Conservation (phyloP, 2,329 filamentous ascomycete species). For the Sordariomycetes sp. region DNA sequence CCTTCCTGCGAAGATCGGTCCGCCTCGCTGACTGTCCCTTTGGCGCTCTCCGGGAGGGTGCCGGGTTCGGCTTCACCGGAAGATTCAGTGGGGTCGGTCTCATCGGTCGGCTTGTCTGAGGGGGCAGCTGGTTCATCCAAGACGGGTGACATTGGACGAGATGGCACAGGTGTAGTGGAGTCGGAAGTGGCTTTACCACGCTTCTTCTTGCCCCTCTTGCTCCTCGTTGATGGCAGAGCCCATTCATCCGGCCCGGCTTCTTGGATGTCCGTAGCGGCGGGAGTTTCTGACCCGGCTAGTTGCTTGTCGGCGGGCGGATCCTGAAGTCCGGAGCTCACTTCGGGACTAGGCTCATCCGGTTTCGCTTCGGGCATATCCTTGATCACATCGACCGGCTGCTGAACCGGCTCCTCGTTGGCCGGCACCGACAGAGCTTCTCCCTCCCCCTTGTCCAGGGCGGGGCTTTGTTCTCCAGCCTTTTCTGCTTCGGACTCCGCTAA, state of each 20-base stretch:
- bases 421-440: background rate
- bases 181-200: constrained; percentile 4
- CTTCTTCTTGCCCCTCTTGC: constrained; percentile 9
- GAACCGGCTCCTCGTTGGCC: background rate
- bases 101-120: background rate
- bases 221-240: background rate
- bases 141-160: background rate
- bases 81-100: background rate
- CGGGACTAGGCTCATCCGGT: background rate
- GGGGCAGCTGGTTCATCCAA: background rate
- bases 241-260: background rate
- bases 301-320: too few relatives aligned
- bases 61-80: background rate
- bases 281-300: background rate
- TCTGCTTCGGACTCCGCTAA: background rate
- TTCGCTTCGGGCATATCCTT: background rate
- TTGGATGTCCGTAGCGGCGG: background rate
- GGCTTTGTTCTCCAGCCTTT: background rate
- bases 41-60: background rate
- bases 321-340: background rate
- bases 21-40: background rate
- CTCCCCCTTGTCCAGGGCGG: background rate
- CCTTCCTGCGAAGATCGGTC: background rate
- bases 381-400: background rate
- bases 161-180: constrained; percentile 8